Base-by-base conservation (phyloP, 2,329 filamentous ascomycete genomes). In the Blastomyces percursus region DNA sequence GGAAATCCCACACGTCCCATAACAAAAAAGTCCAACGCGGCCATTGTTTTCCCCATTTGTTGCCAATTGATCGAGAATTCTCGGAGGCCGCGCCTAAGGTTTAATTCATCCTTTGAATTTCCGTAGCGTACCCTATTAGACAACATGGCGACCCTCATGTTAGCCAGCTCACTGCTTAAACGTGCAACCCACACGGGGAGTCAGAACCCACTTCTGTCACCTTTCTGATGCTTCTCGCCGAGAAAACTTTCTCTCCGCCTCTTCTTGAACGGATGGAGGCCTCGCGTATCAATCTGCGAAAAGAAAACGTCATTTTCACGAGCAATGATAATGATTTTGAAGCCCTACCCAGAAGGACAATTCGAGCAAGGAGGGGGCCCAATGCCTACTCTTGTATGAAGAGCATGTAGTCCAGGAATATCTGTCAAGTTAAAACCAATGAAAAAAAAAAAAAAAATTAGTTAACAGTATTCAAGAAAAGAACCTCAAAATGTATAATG, bases 381-480 rank as follows among this genome's bases (percentile, higher is more conserved):
- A 35, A 19, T 2, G 19, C 80, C 66, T 75, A 85, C 82, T 84
- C 81, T 73, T 85, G 80, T 71, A 96, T 87, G 68, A 96, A 95
- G 1, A 94, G 80, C 66, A 90, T 84, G 67, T 95, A 95, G 71
- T 94, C 86, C 63, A 96, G 80, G 70, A 90, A 95, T 65, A 95
- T 87, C 90, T 94, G 67, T 40, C 4, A 4, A 52, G n/a, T 35
- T 60, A 56, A 60, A 24, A 32, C n/a, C n/a, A 46, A 21, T 2
- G 3, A 16, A 19, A 44, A n/a, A 44, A 16, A 21, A 3, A 3
- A 16, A 19, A 44, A n/a, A 44, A 16, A 52, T 38, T 30, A 57
- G 38, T 4, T 14, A 32, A 21, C 30, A 19, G 19, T 1, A 46
- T 11, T 19, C 42, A 38, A 60, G 46, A 32, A 32, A 9, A 44